phyloP scores from a whole-genome alignment of 805 yeast genomes.

The Wickerhamiella azymoides region DNA sequence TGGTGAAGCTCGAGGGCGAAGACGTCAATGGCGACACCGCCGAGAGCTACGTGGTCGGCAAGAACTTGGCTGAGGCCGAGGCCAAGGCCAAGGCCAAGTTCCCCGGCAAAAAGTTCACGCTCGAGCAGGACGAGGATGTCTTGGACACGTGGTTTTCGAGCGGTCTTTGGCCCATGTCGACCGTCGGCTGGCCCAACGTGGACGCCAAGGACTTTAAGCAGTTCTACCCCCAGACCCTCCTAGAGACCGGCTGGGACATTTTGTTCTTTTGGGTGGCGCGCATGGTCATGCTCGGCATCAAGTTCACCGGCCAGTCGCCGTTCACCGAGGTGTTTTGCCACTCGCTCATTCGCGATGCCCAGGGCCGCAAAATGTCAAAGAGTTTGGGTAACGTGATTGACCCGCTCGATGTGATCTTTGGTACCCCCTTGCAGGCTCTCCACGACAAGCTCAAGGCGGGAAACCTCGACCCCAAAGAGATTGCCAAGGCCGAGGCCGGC shows the following conservation, averaged over 20 bases:
- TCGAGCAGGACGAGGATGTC: conserved; percentile 95
- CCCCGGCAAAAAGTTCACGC: conserved; percentile 52
- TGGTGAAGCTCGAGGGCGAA: conserved; percentile 61
- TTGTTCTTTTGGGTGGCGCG: conserved; percentile 97
- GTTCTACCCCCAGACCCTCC: conserved; percentile 82
- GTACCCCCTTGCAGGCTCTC: conserved; percentile 66
- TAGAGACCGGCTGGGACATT: conserved; percentile 99
- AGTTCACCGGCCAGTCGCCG: conserved; percentile 82
- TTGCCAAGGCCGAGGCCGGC: conserved; percentile 75
- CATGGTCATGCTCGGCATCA: conserved; percentile 84
- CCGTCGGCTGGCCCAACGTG: conserved; percentile 83
- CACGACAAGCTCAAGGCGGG: conserved; percentile 67
- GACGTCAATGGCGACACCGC: conserved; percentile 48
- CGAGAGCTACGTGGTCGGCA: conserved; percentile 83
- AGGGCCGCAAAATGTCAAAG: conserved; percentile 96
- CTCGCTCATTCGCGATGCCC: conserved; percentile 96
- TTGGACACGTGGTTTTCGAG: conserved; percentile 98
- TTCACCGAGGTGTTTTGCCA: conserved; percentile 97
- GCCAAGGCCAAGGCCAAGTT: conserved; percentile 64
- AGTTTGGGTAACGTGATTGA: conserved; percentile 94
- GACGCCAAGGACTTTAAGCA: conserved; percentile 53
- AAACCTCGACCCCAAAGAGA: conserved; percentile 79
- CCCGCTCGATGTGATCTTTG: conserved; percentile 85
- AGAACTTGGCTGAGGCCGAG: conserved; percentile 68
- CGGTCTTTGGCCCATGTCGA: conserved; percentile 95